Conservation (phyloP, 1,139 yeast genomes). For the Pichia cactophila region DNA sequence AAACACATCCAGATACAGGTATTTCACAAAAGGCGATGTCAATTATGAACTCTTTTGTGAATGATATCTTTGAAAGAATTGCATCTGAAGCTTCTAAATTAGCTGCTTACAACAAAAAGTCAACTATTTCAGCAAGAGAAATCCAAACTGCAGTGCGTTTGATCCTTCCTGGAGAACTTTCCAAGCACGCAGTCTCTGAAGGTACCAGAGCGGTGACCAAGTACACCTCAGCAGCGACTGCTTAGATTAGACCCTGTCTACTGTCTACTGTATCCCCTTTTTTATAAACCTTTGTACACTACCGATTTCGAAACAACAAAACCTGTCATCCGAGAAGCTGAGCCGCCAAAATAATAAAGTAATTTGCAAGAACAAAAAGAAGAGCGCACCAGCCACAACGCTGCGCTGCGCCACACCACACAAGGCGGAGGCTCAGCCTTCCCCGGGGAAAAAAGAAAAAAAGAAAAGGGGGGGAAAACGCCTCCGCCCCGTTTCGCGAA, state of each 20-base stretch:
- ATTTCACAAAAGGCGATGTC: constrained; percentile 99
- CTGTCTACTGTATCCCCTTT: background rate
- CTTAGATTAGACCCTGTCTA: constrained; percentile 23
- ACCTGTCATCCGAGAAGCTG: no score
- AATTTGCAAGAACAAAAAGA: no score
- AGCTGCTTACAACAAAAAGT: constrained; percentile 99
- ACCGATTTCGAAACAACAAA: background rate
- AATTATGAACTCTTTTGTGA: constrained; percentile 96
- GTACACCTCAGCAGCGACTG: constrained; percentile 79
- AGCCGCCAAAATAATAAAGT: no score
- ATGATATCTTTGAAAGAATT: constrained; percentile 90
- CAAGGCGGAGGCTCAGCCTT: no score
- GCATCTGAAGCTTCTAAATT: constrained; percentile 98
- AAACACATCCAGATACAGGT: constrained; percentile 99
- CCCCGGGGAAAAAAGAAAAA: no score
- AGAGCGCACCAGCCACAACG: no score
- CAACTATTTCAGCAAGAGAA: constrained; percentile 98
- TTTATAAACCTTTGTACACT: background rate
- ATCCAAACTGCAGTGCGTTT: constrained; percentile 99
- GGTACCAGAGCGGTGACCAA: constrained; percentile 99
- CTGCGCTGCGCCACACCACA: no score
- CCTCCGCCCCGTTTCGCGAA: no score
- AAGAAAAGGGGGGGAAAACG: no score
- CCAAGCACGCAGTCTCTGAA: constrained; percentile 98
- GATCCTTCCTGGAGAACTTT: constrained; percentile 98